These are phyloP conservation scores for Coleophoma cylindrospora DNA, from an alignment of 2,329 filamentous ascomycete species.

Conservation along the genomic window DNA sequence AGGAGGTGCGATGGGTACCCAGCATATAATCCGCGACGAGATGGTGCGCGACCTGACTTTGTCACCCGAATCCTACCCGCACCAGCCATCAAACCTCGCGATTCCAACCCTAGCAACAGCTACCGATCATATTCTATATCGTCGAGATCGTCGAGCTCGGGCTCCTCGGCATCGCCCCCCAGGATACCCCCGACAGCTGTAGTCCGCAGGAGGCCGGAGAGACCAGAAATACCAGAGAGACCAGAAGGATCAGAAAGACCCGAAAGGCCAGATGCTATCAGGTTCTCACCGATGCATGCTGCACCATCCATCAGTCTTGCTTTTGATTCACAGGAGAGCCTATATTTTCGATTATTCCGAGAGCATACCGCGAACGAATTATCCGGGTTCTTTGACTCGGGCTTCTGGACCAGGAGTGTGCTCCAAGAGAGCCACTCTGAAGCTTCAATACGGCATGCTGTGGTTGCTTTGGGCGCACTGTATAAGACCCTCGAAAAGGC, in stretches of 20 bases:
- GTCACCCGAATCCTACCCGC: not conserved
- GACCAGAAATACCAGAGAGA: not conserved
- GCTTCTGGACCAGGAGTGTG: conserved; percentile 60
- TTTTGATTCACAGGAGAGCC: conserved; percentile 45
- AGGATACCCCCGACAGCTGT: not conserved
- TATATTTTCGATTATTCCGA: conserved; percentile 59
- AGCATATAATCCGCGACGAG: conserved; percentile 18
- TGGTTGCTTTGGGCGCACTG: conserved; percentile 60
- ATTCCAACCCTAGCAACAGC: not conserved
- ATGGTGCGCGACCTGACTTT: not conserved
- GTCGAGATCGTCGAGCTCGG: conserved; percentile 3
- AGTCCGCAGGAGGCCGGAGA: not conserved
- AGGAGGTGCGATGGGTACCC: conserved; percentile 57
- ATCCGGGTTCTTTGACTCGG: conserved; percentile 61
- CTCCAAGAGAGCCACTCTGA: conserved; percentile 59
- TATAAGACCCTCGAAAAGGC: conserved; percentile 62
- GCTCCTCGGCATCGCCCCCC: conserved; percentile 6
- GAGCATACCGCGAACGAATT: conserved; percentile 56
- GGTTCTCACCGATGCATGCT: conserved; percentile 10
- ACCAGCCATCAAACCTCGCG: not conserved
- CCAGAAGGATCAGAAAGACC: too few species aligned
- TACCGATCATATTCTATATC: conserved; percentile 4
- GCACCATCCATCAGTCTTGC: conserved; percentile 32
- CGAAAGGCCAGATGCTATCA: conserved; percentile 22
- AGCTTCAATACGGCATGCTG: conserved; percentile 57